A percentile compares a stretch with the other conserved stretches of the same genome.
Conservation (phyloP, 129 eudicot species). For the Silybum marianum region DNA sequence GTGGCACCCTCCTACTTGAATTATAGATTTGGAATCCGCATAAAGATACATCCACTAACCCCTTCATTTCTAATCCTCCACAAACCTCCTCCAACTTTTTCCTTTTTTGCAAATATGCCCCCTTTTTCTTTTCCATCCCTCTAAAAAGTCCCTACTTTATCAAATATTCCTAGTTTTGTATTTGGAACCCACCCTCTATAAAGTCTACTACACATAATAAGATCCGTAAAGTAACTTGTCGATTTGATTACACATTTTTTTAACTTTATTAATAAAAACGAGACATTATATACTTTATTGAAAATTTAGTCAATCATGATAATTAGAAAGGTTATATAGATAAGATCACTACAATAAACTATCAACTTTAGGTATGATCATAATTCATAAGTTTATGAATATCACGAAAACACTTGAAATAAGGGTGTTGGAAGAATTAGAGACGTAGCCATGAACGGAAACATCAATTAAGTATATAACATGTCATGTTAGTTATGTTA, state of each 20-base stretch:
- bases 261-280: not conserved
- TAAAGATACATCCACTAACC: slow-evolving; percentile 16
- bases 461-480: not conserved
- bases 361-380: not conserved
- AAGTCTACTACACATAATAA: not conserved
- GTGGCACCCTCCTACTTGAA: slow-evolving; percentile 31
- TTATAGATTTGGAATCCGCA: slow-evolving; percentile 30
- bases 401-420: too few species aligned
- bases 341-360: too few species aligned
- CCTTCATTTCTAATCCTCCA: slow-evolving; percentile 9
- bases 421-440: not conserved
- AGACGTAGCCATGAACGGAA: not conserved
- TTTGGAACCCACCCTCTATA: slow-evolving; percentile 21
- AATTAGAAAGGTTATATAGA: not conserved
- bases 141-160: slow-evolving; percentile 2
- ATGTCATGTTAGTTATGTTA: not conserved
- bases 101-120: slow-evolving; percentile 27
- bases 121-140: not conserved
- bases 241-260: not conserved
- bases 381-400: too few species aligned
- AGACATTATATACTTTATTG: not conserved
- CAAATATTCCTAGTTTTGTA: slow-evolving; percentile 19
- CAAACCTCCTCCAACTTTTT: slow-evolving; percentile 13
- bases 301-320: not conserved
- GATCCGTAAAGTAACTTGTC: slow-evolving; percentile 6